A percentile compares a stretch with the other conserved stretches of the same genome.
phyloP scores from a whole-genome alignment of 2,329 filamentous ascomycete genomes.

The Mycosphaerelloides madeirae region DNA sequence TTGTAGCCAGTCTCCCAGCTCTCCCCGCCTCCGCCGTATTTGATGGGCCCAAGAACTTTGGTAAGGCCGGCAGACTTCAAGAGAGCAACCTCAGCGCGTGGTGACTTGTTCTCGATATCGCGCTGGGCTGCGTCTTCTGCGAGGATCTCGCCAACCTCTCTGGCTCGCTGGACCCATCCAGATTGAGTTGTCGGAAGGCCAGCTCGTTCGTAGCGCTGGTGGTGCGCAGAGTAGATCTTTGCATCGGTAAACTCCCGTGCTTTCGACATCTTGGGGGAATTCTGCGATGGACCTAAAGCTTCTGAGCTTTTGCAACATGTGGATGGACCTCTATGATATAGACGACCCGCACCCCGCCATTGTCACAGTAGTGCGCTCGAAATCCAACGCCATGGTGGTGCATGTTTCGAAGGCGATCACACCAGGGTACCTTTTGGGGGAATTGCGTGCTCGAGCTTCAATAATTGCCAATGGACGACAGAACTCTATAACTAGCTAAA shows the following conservation, averaged over 20 bases:
- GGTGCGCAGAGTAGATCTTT: slow-evolving; percentile 21
- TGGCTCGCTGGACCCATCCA: slow-evolving; percentile 47
- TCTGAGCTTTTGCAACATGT: neutral
- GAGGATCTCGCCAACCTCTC: slow-evolving; percentile 48
- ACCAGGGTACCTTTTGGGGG: too few species aligned
- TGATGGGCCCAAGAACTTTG: slow-evolving; percentile 47
- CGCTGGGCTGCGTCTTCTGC: slow-evolving; percentile 45
- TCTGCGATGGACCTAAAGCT: neutral
- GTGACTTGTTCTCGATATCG: slow-evolving; percentile 51
- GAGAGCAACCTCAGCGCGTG: slow-evolving; percentile 47
- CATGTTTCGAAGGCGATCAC: too few species aligned
- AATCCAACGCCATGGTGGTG: too few species aligned
- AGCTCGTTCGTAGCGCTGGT: slow-evolving; percentile 20
- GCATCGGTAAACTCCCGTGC: slow-evolving; percentile 25
- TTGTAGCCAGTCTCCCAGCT: slow-evolving; percentile 55
- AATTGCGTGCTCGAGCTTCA: too few species aligned
- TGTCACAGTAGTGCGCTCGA: too few species aligned
- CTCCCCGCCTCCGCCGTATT: slow-evolving; percentile 52
- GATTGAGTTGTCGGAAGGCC: slow-evolving; percentile 38
- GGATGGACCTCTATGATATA: neutral
- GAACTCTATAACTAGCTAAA: slow-evolving; percentile 1
- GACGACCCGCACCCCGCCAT: too few species aligned
- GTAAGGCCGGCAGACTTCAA: slow-evolving; percentile 50
- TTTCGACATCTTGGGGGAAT: slow-evolving; percentile 10
- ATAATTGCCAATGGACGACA: neutral